Evolutionary conservation across 2,329 filamentous ascomycete genomes (phyloP).

Genomic region (Hyphodiscus sp.): DNA sequence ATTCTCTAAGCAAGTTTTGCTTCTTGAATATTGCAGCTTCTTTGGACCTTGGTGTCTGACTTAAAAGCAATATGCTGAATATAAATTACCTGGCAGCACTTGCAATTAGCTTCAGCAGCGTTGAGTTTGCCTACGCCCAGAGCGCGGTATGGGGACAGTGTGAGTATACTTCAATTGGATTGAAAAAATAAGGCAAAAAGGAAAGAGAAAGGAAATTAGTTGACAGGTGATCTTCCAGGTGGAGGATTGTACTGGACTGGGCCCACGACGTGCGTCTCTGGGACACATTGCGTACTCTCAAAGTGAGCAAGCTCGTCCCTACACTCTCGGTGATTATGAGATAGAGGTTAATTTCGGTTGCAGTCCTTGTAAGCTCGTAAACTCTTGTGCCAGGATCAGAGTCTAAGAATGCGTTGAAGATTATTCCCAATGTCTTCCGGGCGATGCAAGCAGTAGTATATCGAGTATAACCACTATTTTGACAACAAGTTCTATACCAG

Average conservation of each 20-base stretch:
- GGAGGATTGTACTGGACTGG: conserved; percentile 27
- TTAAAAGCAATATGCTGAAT: conserved; percentile 15
- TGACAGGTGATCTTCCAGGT: conserved; percentile 16
- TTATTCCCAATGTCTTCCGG: conserved; percentile 23
- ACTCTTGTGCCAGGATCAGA: not conserved
- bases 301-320: conserved; percentile 7
- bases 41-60: not conserved
- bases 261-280: conserved; percentile 26
- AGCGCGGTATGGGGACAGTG: conserved; percentile 15
- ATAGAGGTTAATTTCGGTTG: no score
- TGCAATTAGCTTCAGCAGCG: conserved; percentile 12
- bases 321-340: not conserved
- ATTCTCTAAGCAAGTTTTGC: no score
- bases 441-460: not conserved
- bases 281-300: conserved; percentile 22
- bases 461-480: not conserved
- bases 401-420: not conserved
- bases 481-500: conserved; percentile 2
- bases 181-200: no score
- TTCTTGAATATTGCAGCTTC: not conserved
- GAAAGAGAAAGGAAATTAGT: no score
- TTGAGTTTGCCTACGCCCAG: conserved; percentile 15
- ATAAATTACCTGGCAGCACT: conserved; percentile 16
- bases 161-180: conserved; percentile 4
- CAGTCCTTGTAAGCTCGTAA: conserved; percentile 2